Evolutionary conservation across 2,329 filamentous ascomycete species (phyloP).

Genomic region (Xylaria sp.): DNA sequence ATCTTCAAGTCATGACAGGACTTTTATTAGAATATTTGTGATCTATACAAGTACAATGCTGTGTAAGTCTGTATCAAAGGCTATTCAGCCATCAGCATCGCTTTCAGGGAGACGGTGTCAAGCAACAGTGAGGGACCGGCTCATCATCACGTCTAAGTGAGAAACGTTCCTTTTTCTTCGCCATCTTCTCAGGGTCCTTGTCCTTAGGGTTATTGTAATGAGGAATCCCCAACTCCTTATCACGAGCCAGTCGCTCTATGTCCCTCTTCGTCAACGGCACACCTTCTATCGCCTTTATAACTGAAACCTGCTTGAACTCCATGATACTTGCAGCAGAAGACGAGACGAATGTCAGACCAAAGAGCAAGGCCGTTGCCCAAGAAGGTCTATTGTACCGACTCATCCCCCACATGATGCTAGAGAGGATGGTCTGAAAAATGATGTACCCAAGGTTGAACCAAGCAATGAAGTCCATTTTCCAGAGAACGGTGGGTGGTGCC

Average conservation of each 20-base stretch:
- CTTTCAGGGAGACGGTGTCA: slow-evolving; percentile 7
- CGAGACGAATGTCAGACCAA: slow-evolving; percentile 66
- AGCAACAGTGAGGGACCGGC: slow-evolving; percentile 13
- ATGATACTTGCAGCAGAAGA: slow-evolving; percentile 64
- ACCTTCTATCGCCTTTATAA: slow-evolving; percentile 66
- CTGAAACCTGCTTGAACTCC: slow-evolving; percentile 66
- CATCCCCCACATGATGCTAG: slow-evolving; percentile 77
- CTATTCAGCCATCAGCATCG: slow-evolving; percentile 5
- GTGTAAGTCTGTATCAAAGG: not conserved
- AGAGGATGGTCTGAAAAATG: slow-evolving; percentile 66
- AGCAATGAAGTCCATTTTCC: slow-evolving; percentile 76
- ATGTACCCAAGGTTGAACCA: slow-evolving; percentile 78
- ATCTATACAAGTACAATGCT: not conserved
- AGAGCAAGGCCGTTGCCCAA: slow-evolving; percentile 76
- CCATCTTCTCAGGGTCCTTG: slow-evolving; percentile 39
- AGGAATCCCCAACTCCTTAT: slow-evolving; percentile 50
- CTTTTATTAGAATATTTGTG: not conserved
- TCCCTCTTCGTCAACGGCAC: slow-evolving; percentile 58
- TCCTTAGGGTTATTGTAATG: slow-evolving; percentile 55
- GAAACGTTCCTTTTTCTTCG: slow-evolving; percentile 17
- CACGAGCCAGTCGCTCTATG: slow-evolving; percentile 43
- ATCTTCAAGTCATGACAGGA: too few species aligned
- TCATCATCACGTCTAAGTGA: slow-evolving; percentile 23
- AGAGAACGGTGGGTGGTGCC: slow-evolving; percentile 60
- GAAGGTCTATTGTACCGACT: slow-evolving; percentile 68